Evolutionary conservation across 805 yeast genomes (phyloP).

Genomic region (Sungouiozyma intestinalis): DNA sequence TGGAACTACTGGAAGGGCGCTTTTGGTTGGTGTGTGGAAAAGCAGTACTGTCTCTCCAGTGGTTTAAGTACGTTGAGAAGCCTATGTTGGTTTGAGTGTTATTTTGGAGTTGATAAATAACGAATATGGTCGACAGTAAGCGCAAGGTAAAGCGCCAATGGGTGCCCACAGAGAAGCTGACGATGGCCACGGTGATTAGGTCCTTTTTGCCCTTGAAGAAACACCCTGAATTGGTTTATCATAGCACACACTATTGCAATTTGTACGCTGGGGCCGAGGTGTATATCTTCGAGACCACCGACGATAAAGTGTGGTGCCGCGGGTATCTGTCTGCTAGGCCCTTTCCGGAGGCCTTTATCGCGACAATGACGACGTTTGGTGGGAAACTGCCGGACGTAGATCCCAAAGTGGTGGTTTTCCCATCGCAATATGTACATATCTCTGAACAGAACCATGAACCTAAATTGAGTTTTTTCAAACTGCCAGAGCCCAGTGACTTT

Average conservation of each 20-base stretch:
- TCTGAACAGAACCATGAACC: slow-evolving; percentile 34
- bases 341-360: slow-evolving; percentile 57
- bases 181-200: slow-evolving; percentile 34
- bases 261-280: slow-evolving; percentile 71
- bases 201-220: slow-evolving; percentile 39
- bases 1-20: too few species aligned
- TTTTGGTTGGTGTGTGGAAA: too few species aligned
- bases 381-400: slow-evolving; percentile 53
- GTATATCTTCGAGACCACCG: slow-evolving; percentile 56
- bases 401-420: slow-evolving; percentile 48
- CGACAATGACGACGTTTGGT: slow-evolving; percentile 40
- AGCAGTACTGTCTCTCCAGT: too few species aligned
- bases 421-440: slow-evolving; percentile 40
- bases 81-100: neutral
- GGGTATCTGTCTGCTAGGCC: slow-evolving; percentile 66
- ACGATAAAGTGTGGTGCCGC: slow-evolving; percentile 57
- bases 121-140: neutral
- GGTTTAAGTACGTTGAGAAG: too few species aligned
- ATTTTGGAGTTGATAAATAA: neutral
- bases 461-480: slow-evolving; percentile 23
- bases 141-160: slow-evolving; percentile 16
- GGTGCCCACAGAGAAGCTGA: slow-evolving; percentile 39
- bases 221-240: slow-evolving; percentile 27
- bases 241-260: slow-evolving; percentile 35
- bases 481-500: slow-evolving; percentile 21